Conservation (phyloP, 2,329 filamentous ascomycete genomes). For the Fusarium lyarnte region DNA sequence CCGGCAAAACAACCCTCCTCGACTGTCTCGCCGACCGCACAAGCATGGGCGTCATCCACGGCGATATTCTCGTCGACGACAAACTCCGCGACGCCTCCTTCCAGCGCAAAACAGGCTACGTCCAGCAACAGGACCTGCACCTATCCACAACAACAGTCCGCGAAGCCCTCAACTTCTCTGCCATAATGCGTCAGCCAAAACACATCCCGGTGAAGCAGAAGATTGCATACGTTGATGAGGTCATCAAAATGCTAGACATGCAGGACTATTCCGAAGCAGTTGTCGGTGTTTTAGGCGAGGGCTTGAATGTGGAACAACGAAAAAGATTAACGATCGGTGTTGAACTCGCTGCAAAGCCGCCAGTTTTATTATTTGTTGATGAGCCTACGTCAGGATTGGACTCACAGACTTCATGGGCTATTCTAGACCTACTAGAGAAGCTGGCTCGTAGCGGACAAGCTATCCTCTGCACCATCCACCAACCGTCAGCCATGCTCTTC, state of each 20-base stretch:
- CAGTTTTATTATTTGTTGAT: constrained; percentile 66
- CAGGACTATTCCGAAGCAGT: constrained; percentile 69
- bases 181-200: constrained; percentile 81
- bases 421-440: constrained; percentile 66
- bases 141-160: constrained; percentile 82
- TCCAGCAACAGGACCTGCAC: constrained; percentile 89
- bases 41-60: constrained; percentile 84
- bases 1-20: constrained; percentile 87
- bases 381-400: constrained; percentile 69
- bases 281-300: constrained; percentile 66
- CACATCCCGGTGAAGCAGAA: constrained; percentile 75
- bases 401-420: constrained; percentile 67
- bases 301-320: constrained; percentile 67
- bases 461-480: constrained; percentile 62
- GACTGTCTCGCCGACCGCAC: constrained; percentile 84
- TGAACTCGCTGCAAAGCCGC: constrained; percentile 62
- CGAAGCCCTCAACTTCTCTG: constrained; percentile 84
- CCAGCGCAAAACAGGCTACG: constrained; percentile 88
- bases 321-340: constrained; percentile 68
- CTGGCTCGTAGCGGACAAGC: constrained; percentile 62
- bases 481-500: constrained; percentile 59
- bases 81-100: constrained; percentile 77
- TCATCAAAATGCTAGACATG: constrained; percentile 72
- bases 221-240: constrained; percentile 82
- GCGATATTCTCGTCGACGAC: constrained; percentile 75